A percentile compares a stretch with the other conserved stretches of the same genome.
phyloP scores from a whole-genome alignment of 2,329 filamentous ascomycete genomes.

The Aspergillus fischeri region DNA sequence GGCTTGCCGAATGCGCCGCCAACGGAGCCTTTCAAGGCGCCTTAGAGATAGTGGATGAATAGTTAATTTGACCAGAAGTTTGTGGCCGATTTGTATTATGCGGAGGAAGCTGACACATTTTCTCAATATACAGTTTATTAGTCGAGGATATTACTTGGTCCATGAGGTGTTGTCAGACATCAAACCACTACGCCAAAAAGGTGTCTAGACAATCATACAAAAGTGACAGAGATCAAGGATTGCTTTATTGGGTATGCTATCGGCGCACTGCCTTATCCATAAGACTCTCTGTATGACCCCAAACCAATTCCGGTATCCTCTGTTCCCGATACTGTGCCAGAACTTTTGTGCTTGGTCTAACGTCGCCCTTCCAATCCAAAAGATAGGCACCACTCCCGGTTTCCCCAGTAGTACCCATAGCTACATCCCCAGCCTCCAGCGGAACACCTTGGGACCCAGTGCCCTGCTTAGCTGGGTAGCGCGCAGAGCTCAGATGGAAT shows the following conservation, averaged over 20 bases:
- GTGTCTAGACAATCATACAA: too few species aligned
- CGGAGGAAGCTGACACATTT: too few species aligned
- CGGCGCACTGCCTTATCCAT: constrained; percentile 1
- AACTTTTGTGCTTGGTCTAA: constrained; percentile 1
- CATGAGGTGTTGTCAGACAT: too few species aligned
- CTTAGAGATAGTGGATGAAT: too few species aligned
- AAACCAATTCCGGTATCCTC: constrained; percentile 4
- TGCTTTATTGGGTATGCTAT: not conserved
- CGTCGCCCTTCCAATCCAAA: constrained; percentile 11
- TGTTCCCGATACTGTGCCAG: constrained; percentile 9
- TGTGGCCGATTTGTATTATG: too few species aligned
- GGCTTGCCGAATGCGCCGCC: too few species aligned
- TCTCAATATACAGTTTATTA: too few species aligned
- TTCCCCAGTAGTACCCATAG: constrained; percentile 1
- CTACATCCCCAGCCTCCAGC: not conserved
- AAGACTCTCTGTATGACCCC: constrained; percentile 7
- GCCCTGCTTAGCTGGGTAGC: constrained; percentile 4
- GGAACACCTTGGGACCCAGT: not conserved
- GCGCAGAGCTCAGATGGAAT: constrained; percentile 7
- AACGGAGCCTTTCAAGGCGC: too few species aligned
- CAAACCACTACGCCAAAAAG: too few species aligned
- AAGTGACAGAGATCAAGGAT: not conserved
- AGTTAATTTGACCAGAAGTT: too few species aligned
- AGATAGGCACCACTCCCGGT: constrained; percentile 10
- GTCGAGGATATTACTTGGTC: too few species aligned